Evolutionary conservation across 768 basidiomycete genomes (phyloP).

Genomic region (Pulveroboletus ravenelii): DNA sequence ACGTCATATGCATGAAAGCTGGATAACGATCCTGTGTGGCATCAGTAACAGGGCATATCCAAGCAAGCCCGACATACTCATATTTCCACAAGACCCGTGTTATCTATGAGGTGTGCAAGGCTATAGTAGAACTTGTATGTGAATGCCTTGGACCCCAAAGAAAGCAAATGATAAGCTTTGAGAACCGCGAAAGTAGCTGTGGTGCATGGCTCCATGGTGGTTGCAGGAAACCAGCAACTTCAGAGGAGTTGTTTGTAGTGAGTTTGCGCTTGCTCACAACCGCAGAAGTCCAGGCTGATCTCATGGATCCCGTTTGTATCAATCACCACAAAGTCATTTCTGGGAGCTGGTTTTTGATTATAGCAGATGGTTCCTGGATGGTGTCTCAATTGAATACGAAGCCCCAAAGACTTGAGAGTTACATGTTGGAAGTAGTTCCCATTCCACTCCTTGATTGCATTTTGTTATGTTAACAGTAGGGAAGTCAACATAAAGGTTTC

Average conservation of each 20-base stretch:
- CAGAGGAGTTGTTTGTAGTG: conserved; percentile 1
- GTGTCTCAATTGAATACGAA: conserved; percentile 1
- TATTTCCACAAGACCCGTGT: too few relatives aligned
- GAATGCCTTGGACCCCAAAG: background rate
- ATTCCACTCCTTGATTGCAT: background rate
- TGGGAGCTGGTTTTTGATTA: background rate
- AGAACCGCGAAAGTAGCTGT: background rate
- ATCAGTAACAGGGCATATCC: too few relatives aligned
- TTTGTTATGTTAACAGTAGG: background rate
- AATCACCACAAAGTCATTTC: background rate
- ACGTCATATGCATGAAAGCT: background rate
- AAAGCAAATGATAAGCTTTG: conserved; percentile 1
- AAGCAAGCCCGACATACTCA: too few relatives aligned
- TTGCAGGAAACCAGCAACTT: background rate
- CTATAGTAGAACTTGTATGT: background rate
- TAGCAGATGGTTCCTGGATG: background rate
- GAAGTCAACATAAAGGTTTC: background rate
- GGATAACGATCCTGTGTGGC: too few relatives aligned
- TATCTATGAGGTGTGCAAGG: background rate
- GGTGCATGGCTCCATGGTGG: background rate
- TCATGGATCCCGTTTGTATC: background rate
- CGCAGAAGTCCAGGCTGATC: background rate
- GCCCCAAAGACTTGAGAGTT: background rate
- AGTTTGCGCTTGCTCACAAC: background rate
- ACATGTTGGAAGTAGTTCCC: background rate